A percentile compares a stretch with the other conserved stretches of the same genome.
These are phyloP conservation scores for Macrocybe gigantea DNA, from an alignment of 768 basidiomycete genomes.

Conservation along the genomic window DNA sequence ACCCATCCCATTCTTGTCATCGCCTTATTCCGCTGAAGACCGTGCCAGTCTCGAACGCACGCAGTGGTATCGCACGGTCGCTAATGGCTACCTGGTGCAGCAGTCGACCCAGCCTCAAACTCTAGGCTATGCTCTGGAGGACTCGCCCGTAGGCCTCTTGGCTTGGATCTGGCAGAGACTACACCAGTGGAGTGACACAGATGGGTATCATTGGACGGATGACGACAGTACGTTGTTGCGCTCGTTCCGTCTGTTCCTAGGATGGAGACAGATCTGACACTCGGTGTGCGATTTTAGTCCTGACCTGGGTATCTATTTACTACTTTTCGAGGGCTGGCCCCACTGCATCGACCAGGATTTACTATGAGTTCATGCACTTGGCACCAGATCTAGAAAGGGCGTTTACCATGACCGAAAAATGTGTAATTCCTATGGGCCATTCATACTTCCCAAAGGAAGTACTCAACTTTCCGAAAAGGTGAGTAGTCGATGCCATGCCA, in stretches of 20 bases:
- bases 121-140: conserved; percentile 46
- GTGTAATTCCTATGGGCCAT: conserved; percentile 15
- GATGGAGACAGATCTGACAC: neutral
- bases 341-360: conserved; percentile 51
- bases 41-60: conserved; percentile 25
- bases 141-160: conserved; percentile 51
- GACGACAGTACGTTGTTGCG: conserved; percentile 37
- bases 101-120: conserved; percentile 49
- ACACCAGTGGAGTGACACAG: conserved; percentile 39
- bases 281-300: conserved; percentile 27
- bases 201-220: conserved; percentile 50
- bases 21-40: conserved; percentile 16
- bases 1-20: too few relatives aligned
- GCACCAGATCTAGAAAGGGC: conserved; percentile 1
- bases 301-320: conserved; percentile 60
- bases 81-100: conserved; percentile 30
- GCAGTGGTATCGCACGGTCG: conserved; percentile 20
- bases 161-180: conserved; percentile 52
- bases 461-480: neutral
- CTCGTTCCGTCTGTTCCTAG: neutral
- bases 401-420: neutral
- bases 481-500: neutral
- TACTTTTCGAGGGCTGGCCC: conserved; percentile 57
- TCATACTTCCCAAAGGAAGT: conserved; percentile 1
- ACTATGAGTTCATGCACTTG: conserved; percentile 38